These are phyloP conservation scores for Backusella mclennaniae DNA, from an alignment of 192 early-diverging fungal genomes.

Conservation along the genomic window DNA sequence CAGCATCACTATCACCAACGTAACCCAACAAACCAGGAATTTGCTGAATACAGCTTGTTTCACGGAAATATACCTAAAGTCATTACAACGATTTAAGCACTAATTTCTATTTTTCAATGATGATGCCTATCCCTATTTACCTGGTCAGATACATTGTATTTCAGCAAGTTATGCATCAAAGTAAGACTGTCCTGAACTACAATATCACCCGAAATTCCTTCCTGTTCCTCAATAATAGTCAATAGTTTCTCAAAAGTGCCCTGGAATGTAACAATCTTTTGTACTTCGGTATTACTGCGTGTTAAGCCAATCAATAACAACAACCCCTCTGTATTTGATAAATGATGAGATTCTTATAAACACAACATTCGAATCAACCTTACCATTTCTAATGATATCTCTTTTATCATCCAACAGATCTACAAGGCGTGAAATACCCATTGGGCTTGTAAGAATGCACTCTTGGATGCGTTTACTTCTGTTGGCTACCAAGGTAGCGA, in stretches of 20 bases:
- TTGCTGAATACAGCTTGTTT: slow-evolving; percentile 89
- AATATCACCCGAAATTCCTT: slow-evolving; percentile 88
- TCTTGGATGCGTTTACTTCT: slow-evolving; percentile 69
- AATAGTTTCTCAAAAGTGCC: slow-evolving; percentile 95
- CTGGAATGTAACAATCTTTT: slow-evolving; percentile 99
- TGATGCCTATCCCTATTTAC: slow-evolving; percentile 37
- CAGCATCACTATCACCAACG: slow-evolving; percentile 38
- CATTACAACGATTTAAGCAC: not conserved
- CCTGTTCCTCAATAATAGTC: slow-evolving; percentile 86
- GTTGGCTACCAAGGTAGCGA: slow-evolving; percentile 71
- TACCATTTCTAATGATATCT: slow-evolving; percentile 95
- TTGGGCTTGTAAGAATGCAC: slow-evolving; percentile 82
- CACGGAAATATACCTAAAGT: slow-evolving; percentile 88
- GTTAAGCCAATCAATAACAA: slow-evolving; percentile 89
- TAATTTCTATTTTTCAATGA: not conserved
- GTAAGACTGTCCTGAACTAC: slow-evolving; percentile 97
- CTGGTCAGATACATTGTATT: slow-evolving; percentile 98
- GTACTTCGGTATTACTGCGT: slow-evolving; percentile 91
- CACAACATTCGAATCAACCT: not conserved
- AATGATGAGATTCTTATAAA: not conserved
- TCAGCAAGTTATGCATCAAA: slow-evolving; percentile 86
- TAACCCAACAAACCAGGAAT: slow-evolving; percentile 77
- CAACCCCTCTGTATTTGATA: slow-evolving; percentile 71
- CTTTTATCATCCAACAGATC: slow-evolving; percentile 90
- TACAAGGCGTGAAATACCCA: slow-evolving; percentile 84